Evolutionary conservation across 2,329 filamentous ascomycete species (phyloP), one percentile per base, ranked within the genome.

Genomic region (Fusarium vanettenii): DNA sequence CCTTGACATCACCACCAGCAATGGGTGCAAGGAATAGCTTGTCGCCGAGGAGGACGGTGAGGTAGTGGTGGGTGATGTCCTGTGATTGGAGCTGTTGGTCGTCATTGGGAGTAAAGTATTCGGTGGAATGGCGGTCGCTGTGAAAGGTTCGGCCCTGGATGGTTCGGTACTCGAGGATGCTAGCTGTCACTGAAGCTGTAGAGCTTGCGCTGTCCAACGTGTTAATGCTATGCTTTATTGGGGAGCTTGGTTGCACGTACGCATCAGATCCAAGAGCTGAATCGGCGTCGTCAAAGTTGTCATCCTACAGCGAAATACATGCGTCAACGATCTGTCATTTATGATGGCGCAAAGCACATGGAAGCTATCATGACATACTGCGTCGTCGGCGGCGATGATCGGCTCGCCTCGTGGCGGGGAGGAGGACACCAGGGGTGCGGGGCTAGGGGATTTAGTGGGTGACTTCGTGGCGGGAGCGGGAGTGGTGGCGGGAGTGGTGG

Each of bases 51-150:
- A 78, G 74, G 16, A 78, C 10, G 14, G 72, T 78, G 25, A 78
- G 71, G 55, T 75, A 78, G 66, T 78, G 76, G n/a, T 78, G 76
- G 4, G 67, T 78, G 41, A 78, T 76, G 29, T 78, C 76, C 10
- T 76, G 67, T 1, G 76, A 78, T 27, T 75, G 69, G 5, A 75
- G 67, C 60, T 78, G 76, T 41, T 76, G 72, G 35, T 78, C 76
- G 14, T 78, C 76, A 3, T 78, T 78, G 25, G 76, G 76, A 4
- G 69, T 70, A 11, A 78, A 74, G 22, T 78, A 78, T 6, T 78
- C 76, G 7, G 64, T 64, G 10, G 61, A 48, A 67, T 76, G 64
- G 9, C 69, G 72, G 18, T 78, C 76, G 31, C 76, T 78, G 59
- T 78, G 76, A 55, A 74, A 78, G 9, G 76, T 78, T 2, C 76